Base-by-base conservation (phyloP, 2,329 filamentous ascomycete species). In the Cordyceps pruinosa region DNA sequence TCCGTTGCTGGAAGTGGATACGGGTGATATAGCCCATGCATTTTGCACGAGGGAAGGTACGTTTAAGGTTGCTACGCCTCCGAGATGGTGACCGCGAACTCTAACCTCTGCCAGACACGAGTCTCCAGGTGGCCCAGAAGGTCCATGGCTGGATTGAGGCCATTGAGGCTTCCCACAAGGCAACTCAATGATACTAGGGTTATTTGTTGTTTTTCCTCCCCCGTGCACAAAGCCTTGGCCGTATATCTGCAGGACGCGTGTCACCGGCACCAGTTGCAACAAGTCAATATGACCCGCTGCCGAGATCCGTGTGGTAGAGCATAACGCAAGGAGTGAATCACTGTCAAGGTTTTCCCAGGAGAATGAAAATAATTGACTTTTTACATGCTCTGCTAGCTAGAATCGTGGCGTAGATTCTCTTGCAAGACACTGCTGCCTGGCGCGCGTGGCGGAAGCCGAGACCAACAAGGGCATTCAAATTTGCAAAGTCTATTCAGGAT, bases 21-120 rank as follows among this genome's bases (percentile, higher is more conserved):
- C 83, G 61, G 76, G 75, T 2, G 72, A 75, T 10, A 68, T 86
- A 10, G 79, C 79, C 8, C 84, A 87, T 69, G 81, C 79, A 0
- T 87, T 87, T 68, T 86, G 83, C 64, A 71, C 69, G 1, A 70
- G 61, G 15, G 68, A 74, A 58, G 65, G 73, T 72, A 61, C 69
- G 70, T 68, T 23, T 19, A 39, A 6, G 3, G 17, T 2, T 8
- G 10, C 12, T 2, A n/a, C n/a, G n/a, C n/a, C n/a, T 12, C 44
- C 13, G 28, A 8, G 5, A 12, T 25, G 13, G 15, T 3, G 5
- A 4, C 19, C 25, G 30, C 45, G 21, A 32, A 37, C 55, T 61
- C n/a, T n/a, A n/a, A 37, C 59, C 42, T 17, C 17, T 28, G 15
- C 32, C 53, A 66, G 66, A 65, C 19, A 64, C 65, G 32, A 70